phyloP scores from a whole-genome alignment of 2,329 filamentous ascomycete genomes.

The Aspergillus sp. region DNA sequence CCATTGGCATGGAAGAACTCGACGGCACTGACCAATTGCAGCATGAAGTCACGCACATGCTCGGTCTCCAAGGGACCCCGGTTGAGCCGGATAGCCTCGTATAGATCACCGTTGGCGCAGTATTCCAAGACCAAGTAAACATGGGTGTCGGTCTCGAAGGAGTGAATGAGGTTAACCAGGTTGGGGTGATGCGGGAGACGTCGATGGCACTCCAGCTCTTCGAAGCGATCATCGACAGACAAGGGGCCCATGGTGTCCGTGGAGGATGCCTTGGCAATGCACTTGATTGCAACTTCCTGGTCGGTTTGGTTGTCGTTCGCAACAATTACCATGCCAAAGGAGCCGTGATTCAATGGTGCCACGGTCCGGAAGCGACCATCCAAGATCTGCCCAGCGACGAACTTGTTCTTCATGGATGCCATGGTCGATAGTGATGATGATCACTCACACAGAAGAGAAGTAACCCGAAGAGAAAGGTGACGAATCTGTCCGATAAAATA shows the following conservation, averaged over 20 bases:
- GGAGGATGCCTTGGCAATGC: conserved; percentile 74
- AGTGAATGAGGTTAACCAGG: conserved; percentile 85
- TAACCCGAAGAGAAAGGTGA: conserved; percentile 3
- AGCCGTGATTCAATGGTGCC: conserved; percentile 94
- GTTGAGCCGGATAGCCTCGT: conserved; percentile 88
- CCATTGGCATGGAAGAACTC: conserved; percentile 85
- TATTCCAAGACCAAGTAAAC: conserved; percentile 91
- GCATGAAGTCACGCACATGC: conserved; percentile 95
- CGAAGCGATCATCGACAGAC: conserved; percentile 66
- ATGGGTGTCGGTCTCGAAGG: conserved; percentile 87
- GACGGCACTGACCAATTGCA: conserved; percentile 83
- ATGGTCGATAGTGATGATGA: conserved; percentile 16
- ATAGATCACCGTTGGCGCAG: conserved; percentile 89
- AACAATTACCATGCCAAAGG: conserved; percentile 97
- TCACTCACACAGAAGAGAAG: conserved; percentile 10
- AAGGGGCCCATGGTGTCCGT: conserved; percentile 55
- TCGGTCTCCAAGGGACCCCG: conserved; percentile 89
- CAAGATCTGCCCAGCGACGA: conserved; percentile 29
- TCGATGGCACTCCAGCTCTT: conserved; percentile 63
- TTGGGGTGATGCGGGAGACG: conserved; percentile 75
- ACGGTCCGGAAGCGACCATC: conserved; percentile 80
- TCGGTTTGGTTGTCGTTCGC: conserved; percentile 72
- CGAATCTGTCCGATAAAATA: conserved; percentile 1
- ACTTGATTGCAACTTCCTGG: conserved; percentile 89
- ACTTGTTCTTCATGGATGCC: conserved; percentile 31